A percentile compares a stretch with the other conserved stretches of the same genome.
phyloP scores from a whole-genome alignment of 768 basidiomycete genomes.

The Termitomyces sp. region DNA sequence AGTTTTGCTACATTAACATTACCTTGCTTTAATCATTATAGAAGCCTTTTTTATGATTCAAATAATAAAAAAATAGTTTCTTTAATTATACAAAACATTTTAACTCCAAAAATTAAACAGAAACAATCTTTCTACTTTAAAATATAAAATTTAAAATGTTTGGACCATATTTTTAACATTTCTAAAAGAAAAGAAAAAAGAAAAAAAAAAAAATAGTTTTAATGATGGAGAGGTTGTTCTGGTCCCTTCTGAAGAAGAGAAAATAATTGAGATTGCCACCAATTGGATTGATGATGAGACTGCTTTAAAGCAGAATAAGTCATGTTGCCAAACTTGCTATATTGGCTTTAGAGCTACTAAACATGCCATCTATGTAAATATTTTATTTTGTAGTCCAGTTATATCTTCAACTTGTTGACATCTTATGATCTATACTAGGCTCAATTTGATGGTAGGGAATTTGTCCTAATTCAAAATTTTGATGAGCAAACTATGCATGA shows the following conservation, averaged over 20 bases:
- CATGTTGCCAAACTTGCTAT: neutral
- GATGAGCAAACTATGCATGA: constrained; percentile 1
- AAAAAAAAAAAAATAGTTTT: too few relatives aligned
- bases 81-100: neutral
- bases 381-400: neutral
- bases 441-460: constrained; percentile 11
- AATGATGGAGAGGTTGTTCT: neutral
- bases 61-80: constrained; percentile 1
- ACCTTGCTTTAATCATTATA: constrained; percentile 2
- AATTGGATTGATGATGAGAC: constrained; percentile 1
- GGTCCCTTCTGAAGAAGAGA: neutral
- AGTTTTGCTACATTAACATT: constrained; percentile 1
- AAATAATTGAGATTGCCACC: constrained; percentile 2
- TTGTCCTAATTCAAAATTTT: constrained; percentile 16
- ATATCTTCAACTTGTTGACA: neutral
- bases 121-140: too few relatives aligned
- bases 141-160: too few relatives aligned
- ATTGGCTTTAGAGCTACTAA: constrained; percentile 18
- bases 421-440: constrained; percentile 4
- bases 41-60: neutral
- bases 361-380: constrained; percentile 18
- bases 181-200: too few relatives aligned
- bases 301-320: neutral
- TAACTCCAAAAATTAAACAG: too few relatives aligned
- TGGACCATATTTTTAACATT: too few relatives aligned